These are phyloP conservation scores for Moniliophthora roreri DNA, from an alignment of 1,284 basidiomycete species.

Conservation along the genomic window DNA sequence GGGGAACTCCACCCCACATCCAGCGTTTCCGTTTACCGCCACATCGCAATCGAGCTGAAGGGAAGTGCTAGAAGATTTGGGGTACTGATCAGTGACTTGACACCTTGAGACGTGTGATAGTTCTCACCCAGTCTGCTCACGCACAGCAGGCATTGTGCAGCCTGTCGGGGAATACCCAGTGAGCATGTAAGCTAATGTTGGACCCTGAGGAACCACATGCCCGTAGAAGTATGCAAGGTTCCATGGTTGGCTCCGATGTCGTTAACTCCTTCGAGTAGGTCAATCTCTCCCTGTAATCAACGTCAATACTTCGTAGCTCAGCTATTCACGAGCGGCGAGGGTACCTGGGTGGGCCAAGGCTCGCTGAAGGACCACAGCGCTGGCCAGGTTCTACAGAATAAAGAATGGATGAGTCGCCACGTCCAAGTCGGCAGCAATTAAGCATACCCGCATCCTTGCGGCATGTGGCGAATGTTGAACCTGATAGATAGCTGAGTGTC, in stretches of 20 bases:
- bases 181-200: background rate
- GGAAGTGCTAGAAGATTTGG: constrained; percentile 28
- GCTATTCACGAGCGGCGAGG: background rate
- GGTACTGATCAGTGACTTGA: constrained; percentile 3
- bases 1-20: constrained; percentile 57
- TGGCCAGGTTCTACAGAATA: constrained; percentile 50
- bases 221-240: constrained; percentile 61
- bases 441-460: constrained; percentile 25
- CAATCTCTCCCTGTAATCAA: constrained; percentile 54
- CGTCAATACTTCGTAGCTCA: background rate
- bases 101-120: constrained; percentile 20
- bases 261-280: constrained; percentile 73
- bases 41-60: constrained; percentile 53
- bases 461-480: constrained; percentile 22
- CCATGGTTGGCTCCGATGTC: constrained; percentile 51
- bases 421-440: background rate
- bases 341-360: constrained; percentile 8
- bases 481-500: background rate
- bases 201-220: constrained; percentile 24
- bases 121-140: constrained; percentile 52
- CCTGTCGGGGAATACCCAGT: constrained; percentile 27
- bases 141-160: constrained; percentile 58
- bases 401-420: background rate
- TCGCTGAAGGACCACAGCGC: constrained; percentile 33
- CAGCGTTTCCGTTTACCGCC: constrained; percentile 53